Conservation (phyloP, 805 yeast species). For the Phaffomyces opuntiae region DNA sequence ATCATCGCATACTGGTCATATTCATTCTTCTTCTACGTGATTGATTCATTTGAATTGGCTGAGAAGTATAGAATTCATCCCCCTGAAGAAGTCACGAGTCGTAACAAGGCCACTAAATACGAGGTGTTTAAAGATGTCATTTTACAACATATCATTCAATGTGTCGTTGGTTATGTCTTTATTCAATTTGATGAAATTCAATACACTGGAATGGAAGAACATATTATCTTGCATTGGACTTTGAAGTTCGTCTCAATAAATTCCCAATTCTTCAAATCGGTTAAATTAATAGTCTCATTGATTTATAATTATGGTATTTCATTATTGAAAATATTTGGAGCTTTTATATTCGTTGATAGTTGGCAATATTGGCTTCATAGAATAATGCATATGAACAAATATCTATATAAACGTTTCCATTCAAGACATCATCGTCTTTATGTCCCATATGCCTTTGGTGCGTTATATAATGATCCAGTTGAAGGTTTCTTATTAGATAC, state of each 20-base stretch:
- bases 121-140: constrained; percentile 80
- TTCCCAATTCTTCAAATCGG: constrained; percentile 31
- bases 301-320: constrained; percentile 67
- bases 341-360: constrained; percentile 75
- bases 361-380: constrained; percentile 96
- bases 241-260: background rate
- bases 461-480: constrained; percentile 86
- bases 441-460: constrained; percentile 96
- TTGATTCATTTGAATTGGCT: constrained; percentile 70
- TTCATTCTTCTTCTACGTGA: constrained; percentile 63
- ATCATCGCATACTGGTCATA: constrained; percentile 78
- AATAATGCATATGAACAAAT: constrained; percentile 76
- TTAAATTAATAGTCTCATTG: constrained; percentile 22
- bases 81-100: constrained; percentile 67
- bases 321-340: constrained; percentile 44
- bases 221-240: constrained; percentile 39
- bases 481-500: constrained; percentile 94
- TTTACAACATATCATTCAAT: constrained; percentile 79
- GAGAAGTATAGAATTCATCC: constrained; percentile 89
- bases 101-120: constrained; percentile 65
- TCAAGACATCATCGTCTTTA: constrained; percentile 91
- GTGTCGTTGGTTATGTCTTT: constrained; percentile 55
- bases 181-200: constrained; percentile 51
- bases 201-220: constrained; percentile 43
- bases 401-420: constrained; percentile 74